Percentiles rank a stretch among this genome's conserved stretches.
These are phyloP conservation scores for Globisporangium solare DNA, from an alignment of 352 stramenopile genomes.

Conservation along the genomic window DNA sequence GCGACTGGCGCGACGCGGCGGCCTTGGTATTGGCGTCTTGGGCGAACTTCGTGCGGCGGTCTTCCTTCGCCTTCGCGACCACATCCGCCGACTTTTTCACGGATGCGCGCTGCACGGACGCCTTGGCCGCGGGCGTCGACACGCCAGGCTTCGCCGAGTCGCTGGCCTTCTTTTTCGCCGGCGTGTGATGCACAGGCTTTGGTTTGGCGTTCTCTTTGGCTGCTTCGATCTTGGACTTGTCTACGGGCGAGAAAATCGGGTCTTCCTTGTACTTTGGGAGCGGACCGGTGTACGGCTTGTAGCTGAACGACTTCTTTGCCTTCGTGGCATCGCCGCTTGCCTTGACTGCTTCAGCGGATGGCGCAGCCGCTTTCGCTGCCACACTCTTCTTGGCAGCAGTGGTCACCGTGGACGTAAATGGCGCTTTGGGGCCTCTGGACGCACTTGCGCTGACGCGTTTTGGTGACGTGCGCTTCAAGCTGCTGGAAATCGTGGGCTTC, in stretches of 20 bases:
- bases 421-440: neutral
- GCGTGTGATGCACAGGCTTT: slow-evolving; percentile 10
- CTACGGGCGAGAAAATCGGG: slow-evolving; percentile 52
- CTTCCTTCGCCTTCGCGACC: slow-evolving; percentile 19
- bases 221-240: slow-evolving; percentile 8
- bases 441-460: slow-evolving; percentile 2
- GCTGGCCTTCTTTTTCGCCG: slow-evolving; percentile 14
- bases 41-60: slow-evolving; percentile 31
- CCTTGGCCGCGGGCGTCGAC: neutral
- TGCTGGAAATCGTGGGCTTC: slow-evolving; percentile 16
- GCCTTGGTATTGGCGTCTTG: slow-evolving; percentile 34
- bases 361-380: neutral
- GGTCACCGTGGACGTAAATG: slow-evolving; percentile 10
- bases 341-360: slow-evolving; percentile 1
- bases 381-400: slow-evolving; percentile 5
- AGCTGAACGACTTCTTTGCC: slow-evolving; percentile 16
- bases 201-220: slow-evolving; percentile 23
- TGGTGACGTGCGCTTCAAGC: slow-evolving; percentile 9
- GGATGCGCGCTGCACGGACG: slow-evolving; percentile 15
- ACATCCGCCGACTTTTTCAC: slow-evolving; percentile 20
- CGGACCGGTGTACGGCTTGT: slow-evolving; percentile 67
- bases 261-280: slow-evolving; percentile 53
- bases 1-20: slow-evolving; percentile 9
- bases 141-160: slow-evolving; percentile 15
- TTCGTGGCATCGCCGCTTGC: slow-evolving; percentile 1